Evolutionary conservation across 2,329 filamentous ascomycete species (phyloP).

Genomic region (Lojkania enalia): DNA sequence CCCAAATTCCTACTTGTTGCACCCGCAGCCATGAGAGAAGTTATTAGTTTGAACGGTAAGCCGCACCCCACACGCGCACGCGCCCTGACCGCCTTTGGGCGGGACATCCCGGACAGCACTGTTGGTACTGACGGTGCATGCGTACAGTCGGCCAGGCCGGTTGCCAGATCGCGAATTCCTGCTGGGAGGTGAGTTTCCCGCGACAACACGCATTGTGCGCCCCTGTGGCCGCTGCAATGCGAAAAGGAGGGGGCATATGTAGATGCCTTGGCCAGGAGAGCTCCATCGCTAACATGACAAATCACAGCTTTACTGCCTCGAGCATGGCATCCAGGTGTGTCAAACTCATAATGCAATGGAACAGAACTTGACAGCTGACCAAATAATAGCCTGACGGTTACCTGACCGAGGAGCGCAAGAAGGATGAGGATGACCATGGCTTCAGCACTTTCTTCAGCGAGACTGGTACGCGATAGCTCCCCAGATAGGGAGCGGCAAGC

Average conservation of each 20-base stretch:
- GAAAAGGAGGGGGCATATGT: conserved; percentile 34
- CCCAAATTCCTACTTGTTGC: conserved; percentile 31
- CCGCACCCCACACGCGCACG: conserved; percentile 40
- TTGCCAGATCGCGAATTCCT: conserved; percentile 99
- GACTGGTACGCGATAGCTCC: conserved; percentile 71
- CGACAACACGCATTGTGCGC: conserved; percentile 10
- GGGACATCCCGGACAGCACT: conserved; percentile 25
- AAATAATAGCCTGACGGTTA: conserved; percentile 95
- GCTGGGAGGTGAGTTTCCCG: conserved; percentile 91
- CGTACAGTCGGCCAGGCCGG: conserved; percentile 95
- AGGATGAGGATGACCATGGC: conserved; percentile 87
- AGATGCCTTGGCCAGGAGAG: conserved; percentile 40
- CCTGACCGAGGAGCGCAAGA: conserved; percentile 97
- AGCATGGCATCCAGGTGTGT: conserved; percentile 97
- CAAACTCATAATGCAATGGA: too few relatives aligned
- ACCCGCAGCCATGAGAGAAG: conserved; percentile 85
- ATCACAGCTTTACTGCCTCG: conserved; percentile 93
- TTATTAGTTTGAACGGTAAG: conserved; percentile 98
- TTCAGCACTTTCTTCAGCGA: conserved; percentile 99
- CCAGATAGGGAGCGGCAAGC: conserved; percentile 12
- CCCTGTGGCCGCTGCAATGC: neutral
- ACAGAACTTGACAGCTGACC: too few relatives aligned
- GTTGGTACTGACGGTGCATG: conserved; percentile 57
- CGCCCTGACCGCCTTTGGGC: conserved; percentile 49
- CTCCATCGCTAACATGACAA: conserved; percentile 33